phyloP scores from a whole-genome alignment of 116 monocot species.

The Posidonia oceanica region DNA sequence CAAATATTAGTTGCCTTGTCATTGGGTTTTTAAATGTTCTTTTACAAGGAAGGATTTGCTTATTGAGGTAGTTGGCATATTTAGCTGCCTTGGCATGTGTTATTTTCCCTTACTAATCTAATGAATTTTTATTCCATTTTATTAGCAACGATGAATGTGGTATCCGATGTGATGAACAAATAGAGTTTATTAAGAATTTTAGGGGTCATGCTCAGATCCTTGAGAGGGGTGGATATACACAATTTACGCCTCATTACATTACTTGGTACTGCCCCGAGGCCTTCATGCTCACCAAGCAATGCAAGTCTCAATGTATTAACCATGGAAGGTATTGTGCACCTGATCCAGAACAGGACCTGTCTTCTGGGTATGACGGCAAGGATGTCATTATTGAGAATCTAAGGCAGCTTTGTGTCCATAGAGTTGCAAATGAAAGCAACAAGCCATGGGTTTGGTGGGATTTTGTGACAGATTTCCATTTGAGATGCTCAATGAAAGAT shows the following conservation, averaged over 20 bases:
- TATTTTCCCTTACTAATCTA: too few relatives aligned
- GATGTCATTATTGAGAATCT: conserved; percentile 75
- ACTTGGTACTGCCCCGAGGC: conserved; percentile 77
- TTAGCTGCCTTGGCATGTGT: too few relatives aligned
- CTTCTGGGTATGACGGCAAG: conserved; percentile 78
- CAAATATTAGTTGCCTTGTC: too few relatives aligned
- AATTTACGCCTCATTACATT: conserved; percentile 80
- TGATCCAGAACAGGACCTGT: conserved; percentile 73
- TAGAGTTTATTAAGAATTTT: conserved; percentile 58
- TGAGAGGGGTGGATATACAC: conserved; percentile 50
- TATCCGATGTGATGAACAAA: conserved; percentile 55
- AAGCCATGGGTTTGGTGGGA: conserved; percentile 39
- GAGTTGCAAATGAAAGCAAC: conserved; percentile 43
- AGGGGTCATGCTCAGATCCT: conserved; percentile 77
- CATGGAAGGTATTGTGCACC: conserved; percentile 71
- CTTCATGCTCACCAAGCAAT: conserved; percentile 45
- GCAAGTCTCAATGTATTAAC: conserved; percentile 79
- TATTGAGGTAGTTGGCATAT: too few relatives aligned
- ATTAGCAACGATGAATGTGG: conserved; percentile 98
- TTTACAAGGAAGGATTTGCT: too few relatives aligned
- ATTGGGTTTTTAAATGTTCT: too few relatives aligned
- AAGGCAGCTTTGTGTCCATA: conserved; percentile 78
- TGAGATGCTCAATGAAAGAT: conserved; percentile 79
- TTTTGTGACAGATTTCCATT: conserved; percentile 37
- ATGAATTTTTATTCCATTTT: too few relatives aligned